Evolutionary conservation across 768 basidiomycete species (phyloP).

Genomic region (Lactarius sanguifluus): DNA sequence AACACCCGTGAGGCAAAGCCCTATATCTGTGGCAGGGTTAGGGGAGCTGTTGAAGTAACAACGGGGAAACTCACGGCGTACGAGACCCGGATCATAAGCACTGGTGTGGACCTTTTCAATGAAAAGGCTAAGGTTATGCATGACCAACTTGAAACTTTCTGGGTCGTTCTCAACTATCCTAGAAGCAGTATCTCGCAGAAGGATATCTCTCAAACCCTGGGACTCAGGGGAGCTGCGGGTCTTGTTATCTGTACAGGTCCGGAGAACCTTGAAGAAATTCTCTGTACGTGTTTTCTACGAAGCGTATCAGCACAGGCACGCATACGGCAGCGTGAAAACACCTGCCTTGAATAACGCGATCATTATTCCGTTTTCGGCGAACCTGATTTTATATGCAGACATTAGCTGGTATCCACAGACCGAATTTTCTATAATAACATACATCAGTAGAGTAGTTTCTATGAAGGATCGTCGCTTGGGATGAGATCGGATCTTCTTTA

Average conservation of each 20-base stretch:
- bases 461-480: conserved; percentile 59
- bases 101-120: conserved; percentile 59
- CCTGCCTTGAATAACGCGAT: conserved; percentile 57
- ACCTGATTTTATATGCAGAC: conserved; percentile 41
- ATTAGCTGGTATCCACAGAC: conserved; percentile 28
- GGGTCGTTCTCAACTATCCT: conserved; percentile 47
- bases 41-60: background rate
- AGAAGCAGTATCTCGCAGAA: conserved; percentile 43
- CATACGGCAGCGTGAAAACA: background rate
- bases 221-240: conserved; percentile 1
- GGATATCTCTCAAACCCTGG: conserved; percentile 42
- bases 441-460: conserved; percentile 45
- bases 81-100: conserved; percentile 50
- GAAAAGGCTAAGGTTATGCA: conserved; percentile 57
- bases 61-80: conserved; percentile 46
- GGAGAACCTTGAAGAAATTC: conserved; percentile 20
- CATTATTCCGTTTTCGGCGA: conserved; percentile 57
- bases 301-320: background rate
- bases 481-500: conserved; percentile 56
- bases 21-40: conserved; percentile 46
- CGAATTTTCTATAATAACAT: conserved; percentile 36
- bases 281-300: conserved; percentile 17
- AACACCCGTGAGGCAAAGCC: conserved; percentile 51
- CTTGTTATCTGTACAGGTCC: conserved; percentile 22
- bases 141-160: conserved; percentile 49